Evolutionary conservation across 495 filamentous ascomycete species (phyloP), one percentile per base, ranked within the genome.

Genomic region (Cladorrhinum samala): DNA sequence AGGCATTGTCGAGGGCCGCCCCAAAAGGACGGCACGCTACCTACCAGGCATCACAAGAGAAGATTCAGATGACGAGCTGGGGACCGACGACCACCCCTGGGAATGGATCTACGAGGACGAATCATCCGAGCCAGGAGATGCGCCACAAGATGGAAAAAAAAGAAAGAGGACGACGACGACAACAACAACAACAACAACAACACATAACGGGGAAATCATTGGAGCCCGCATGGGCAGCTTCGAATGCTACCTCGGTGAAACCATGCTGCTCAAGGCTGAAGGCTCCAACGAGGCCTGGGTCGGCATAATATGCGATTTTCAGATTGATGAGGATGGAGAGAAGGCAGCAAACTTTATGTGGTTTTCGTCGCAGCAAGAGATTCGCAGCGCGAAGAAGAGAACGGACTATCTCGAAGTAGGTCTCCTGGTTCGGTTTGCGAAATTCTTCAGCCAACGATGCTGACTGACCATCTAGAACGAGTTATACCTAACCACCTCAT

Each of bases 31-130:
- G 5, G 13, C 20, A 42, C 48, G 40, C 37, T 20, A 45, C 33
- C 47, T 53, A 23, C 50, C 67, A 9, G 85, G 80, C 18, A 72
- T 92, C n/a, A 68, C 76, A 13, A 78, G 88, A 53, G 90, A 94
- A 50, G 89, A 94, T 64, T 95, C 89, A 11, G 92, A 96, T 72
- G 91, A 96, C 59, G 92, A 96, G 64, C 77, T 94, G 9, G 90
- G 89, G 17, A 72, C 82, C 16, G 89, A 93, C 49, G 89, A 95
- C 67, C 73, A 77, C 39, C 89, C 90, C 1, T 98, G 93, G 93
- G 83, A 94, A 65, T 98, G 91, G 92, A 83, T 96, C 24, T 93
- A 93, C 69, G 66, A 68, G 5, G 47, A 58, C 5, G 55, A 66
- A 2, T 36, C 19, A 2, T 38, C 49, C 3, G 60, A 55, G 41